These are phyloP conservation scores for Fagopyrum homotropicum DNA, from an alignment of 148 eudicot genomes.

Conservation along the genomic window DNA sequence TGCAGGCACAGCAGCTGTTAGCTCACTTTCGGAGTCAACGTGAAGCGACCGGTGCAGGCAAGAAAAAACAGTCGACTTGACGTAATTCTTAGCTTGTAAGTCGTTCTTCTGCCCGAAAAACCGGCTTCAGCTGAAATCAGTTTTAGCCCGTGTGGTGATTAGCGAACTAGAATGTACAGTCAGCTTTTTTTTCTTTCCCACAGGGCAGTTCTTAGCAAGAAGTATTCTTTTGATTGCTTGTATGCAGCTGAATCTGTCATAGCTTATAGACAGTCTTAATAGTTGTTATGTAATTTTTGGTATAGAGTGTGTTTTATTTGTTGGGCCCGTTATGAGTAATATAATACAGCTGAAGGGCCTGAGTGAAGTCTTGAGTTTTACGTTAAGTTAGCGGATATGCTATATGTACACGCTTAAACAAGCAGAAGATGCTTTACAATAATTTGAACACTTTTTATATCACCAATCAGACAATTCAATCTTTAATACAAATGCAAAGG, in stretches of 20 bases:
- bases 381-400: too few relatives aligned
- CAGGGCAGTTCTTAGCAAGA: constrained; percentile 3
- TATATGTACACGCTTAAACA: background rate
- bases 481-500: constrained; percentile 6
- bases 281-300: background rate
- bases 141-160: background rate
- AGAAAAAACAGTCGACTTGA: constrained; percentile 29
- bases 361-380: background rate
- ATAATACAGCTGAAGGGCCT: background rate
- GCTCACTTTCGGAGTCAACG: constrained; percentile 87
- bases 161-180: constrained; percentile 22
- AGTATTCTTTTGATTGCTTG: background rate
- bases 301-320: background rate
- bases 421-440: too few relatives aligned
- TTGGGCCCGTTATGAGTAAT: background rate
- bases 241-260: background rate
- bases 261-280: background rate
- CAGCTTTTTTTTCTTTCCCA: background rate
- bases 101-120: background rate
- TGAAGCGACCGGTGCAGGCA: constrained; percentile 49
- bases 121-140: background rate
- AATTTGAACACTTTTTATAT: background rate
- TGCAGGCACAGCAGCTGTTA: constrained; percentile 92
- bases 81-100: background rate
- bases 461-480: background rate